Evolutionary conservation across 2,329 filamentous ascomycete genomes (phyloP).

Genomic region (Dothiorella sarmentorum): DNA sequence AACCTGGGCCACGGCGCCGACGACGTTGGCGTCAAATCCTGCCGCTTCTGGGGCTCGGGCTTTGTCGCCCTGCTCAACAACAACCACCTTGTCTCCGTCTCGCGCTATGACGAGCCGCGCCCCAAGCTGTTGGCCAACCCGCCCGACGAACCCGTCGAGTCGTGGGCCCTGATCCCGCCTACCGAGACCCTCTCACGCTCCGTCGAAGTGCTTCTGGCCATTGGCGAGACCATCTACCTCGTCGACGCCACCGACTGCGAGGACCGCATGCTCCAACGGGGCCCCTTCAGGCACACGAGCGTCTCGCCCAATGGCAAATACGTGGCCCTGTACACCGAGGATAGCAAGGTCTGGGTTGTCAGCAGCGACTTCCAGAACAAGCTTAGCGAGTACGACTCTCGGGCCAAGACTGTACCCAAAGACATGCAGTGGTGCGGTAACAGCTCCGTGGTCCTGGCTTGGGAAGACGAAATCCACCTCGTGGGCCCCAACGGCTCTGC

Average conservation of each 20-base stretch:
- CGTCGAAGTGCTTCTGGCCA: slow-evolving; percentile 86
- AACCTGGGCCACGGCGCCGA: slow-evolving; percentile 86
- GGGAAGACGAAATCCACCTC: slow-evolving; percentile 96
- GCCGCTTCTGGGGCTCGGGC: slow-evolving; percentile 87
- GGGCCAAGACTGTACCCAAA: slow-evolving; percentile 77
- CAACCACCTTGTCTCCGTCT: slow-evolving; percentile 82
- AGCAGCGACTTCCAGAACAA: slow-evolving; percentile 93
- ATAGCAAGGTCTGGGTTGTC: slow-evolving; percentile 82
- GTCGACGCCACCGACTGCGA: slow-evolving; percentile 87
- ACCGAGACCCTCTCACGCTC: slow-evolving; percentile 85
- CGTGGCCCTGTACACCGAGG: slow-evolving; percentile 79
- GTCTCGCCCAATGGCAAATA: slow-evolving; percentile 90
- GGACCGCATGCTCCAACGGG: slow-evolving; percentile 85
- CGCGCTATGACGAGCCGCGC: slow-evolving; percentile 84
- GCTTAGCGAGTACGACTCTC: slow-evolving; percentile 86
- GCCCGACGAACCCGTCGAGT: slow-evolving; percentile 74
- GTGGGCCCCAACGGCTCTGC: slow-evolving; percentile 80
- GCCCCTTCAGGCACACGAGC: slow-evolving; percentile 84
- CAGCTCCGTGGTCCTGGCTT: slow-evolving; percentile 87
- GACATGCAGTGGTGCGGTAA: slow-evolving; percentile 96
- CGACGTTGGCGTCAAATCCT: slow-evolving; percentile 81
- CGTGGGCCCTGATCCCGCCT: slow-evolving; percentile 87
- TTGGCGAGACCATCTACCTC: slow-evolving; percentile 78
- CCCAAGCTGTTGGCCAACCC: slow-evolving; percentile 75
- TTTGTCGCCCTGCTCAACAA: slow-evolving; percentile 89